Conservation (phyloP, 2,329 filamentous ascomycete genomes). For the Ustilaginoidea virens region DNA sequence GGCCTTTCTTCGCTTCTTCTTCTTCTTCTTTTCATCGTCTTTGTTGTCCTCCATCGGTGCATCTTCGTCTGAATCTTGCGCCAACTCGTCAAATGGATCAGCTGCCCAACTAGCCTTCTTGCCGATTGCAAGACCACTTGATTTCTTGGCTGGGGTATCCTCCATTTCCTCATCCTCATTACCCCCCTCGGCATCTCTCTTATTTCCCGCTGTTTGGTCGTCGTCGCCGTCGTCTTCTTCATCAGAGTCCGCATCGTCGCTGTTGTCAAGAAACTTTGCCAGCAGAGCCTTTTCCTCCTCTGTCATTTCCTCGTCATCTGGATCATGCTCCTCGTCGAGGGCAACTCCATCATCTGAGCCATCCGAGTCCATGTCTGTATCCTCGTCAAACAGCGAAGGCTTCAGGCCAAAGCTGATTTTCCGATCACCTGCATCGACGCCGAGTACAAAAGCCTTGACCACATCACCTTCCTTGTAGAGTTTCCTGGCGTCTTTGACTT, state of each 20-base stretch:
- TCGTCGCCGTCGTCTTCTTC: conserved; percentile 17
- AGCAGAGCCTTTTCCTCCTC: conserved; percentile 18
- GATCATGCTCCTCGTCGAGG: conserved; percentile 30
- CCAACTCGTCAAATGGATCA: conserved; percentile 46
- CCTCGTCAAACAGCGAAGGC: conserved; percentile 69
- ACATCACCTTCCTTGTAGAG: conserved; percentile 79
- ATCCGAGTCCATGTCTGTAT: conserved; percentile 32
- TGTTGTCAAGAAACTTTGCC: conserved; percentile 21
- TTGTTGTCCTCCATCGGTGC: conserved; percentile 9
- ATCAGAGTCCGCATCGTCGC: conserved; percentile 22
- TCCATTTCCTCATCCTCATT: conserved; percentile 23
- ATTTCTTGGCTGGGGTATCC: conserved; percentile 19
- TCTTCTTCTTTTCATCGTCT: conserved; percentile 24
- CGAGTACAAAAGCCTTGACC: conserved; percentile 85
- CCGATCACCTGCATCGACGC: conserved; percentile 58
- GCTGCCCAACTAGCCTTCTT: conserved; percentile 87
- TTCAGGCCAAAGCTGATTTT: conserved; percentile 85
- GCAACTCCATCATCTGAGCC: conserved; percentile 27
- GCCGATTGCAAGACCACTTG: conserved; percentile 27
- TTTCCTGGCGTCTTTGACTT: conserved; percentile 70
- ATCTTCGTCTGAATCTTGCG: conserved; percentile 29
- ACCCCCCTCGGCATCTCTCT: conserved; percentile 29
- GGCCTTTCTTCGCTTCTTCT: conserved; percentile 58
- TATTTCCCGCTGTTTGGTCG: too few species aligned
- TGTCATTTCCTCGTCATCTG: conserved; percentile 30